Conservation (phyloP, 495 filamentous ascomycete genomes). For the Entonaema liquescens region DNA sequence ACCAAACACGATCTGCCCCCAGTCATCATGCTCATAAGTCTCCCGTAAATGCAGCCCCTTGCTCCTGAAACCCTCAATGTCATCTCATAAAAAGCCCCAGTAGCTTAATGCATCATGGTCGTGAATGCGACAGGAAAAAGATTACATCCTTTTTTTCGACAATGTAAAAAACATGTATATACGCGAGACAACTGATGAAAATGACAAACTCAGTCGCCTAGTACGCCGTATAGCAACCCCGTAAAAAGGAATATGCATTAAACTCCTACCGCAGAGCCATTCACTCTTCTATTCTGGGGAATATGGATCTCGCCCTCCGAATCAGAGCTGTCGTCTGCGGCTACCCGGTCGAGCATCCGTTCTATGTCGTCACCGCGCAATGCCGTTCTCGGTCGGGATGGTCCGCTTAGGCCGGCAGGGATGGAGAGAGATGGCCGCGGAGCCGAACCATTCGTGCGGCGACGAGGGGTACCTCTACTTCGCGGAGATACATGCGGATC, state of each 20-base stretch:
- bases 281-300: conserved; percentile 42
- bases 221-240: not conserved
- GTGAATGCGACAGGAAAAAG: conserved; percentile 30
- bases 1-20: conserved; percentile 13
- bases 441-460: conserved; percentile 48
- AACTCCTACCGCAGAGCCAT: conserved; percentile 39
- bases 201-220: conserved; percentile 9
- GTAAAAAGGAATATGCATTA: conserved; percentile 2
- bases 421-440: conserved; percentile 49
- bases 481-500: conserved; percentile 50
- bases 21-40: conserved; percentile 41
- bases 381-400: conserved; percentile 46
- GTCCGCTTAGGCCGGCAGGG: conserved; percentile 50
- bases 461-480: conserved; percentile 51
- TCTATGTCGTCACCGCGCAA: conserved; percentile 57
- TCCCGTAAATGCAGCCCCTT: conserved; percentile 38
- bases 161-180: conserved; percentile 18
- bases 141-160: conserved; percentile 19
- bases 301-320: conserved; percentile 60
- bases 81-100: conserved; percentile 24
- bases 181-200: conserved; percentile 14
- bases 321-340: conserved; percentile 55
- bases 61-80: conserved; percentile 33
- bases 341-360: conserved; percentile 56
- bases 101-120: conserved; percentile 36